Base-by-base conservation (phyloP, 1,284 basidiomycete species). In the Gymnopus androsaceus region DNA sequence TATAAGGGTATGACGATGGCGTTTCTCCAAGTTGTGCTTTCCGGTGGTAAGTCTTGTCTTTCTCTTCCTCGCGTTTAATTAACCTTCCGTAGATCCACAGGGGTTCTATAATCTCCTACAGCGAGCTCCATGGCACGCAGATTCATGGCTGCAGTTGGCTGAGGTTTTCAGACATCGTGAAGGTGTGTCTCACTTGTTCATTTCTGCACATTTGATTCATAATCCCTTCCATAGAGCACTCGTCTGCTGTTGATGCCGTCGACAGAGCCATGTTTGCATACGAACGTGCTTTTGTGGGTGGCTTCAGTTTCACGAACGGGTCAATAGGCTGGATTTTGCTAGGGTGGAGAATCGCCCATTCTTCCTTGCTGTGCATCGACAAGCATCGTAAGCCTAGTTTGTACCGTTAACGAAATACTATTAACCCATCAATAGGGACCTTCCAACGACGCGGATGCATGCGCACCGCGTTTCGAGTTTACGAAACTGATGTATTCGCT, bases 221-320 rank as follows among this genome's bases (percentile, higher is more conserved):
- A 25, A 12, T 25, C n/a, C n/a, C n/a, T n/a, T n/a, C n/a, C n/a
- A 6, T 55, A 92, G 93, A 95, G 66, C 86, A 94, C 63, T 82
- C 88, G 17, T 86, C 87, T 34, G 90, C 92, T 0, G 85, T 91
- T 1, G 92, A 96, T 60, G 92, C 87, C 63, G 84, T 94, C 30
- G 90, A 94, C 58, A 83, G 94, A 11, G 90, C 94, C 0, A 71
- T 97, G 28, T 96, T 94, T 71, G 86, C 92, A 0, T 95, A 95
- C 60, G 94, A 96, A 66, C 85, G 91, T 19, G 86, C 90, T 7
- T 90, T 96, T 59, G 79, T 92, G 6, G 90, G 92, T 1, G 78
- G 87, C 0, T 95, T 95, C 75, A 91, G 82, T 63, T 86, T 96
- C 67, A 84, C 90, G 1, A 83, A 74, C 40, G 95, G 95, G 3